Percentiles rank a stretch among this genome's conserved stretches.
These are phyloP conservation scores for Gautieria morchelliformis DNA, from an alignment of 768 basidiomycete species.

Conservation along the genomic window DNA sequence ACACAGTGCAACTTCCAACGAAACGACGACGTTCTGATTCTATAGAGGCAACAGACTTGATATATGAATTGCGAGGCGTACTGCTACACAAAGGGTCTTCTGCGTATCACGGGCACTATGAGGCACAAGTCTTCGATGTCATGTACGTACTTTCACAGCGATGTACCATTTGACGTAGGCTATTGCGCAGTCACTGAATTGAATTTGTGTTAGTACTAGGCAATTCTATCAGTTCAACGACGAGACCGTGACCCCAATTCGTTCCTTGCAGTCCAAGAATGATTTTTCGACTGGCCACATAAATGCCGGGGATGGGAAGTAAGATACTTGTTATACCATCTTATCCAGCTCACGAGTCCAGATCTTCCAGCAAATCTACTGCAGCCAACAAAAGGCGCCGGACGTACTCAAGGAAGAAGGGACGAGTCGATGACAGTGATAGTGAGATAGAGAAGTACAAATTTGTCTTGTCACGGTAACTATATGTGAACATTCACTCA, in stretches of 20 bases:
- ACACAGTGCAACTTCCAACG: constrained; percentile 16
- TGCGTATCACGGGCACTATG: constrained; percentile 87
- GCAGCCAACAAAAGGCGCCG: constrained; percentile 26
- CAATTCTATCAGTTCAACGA: constrained; percentile 94
- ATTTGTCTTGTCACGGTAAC: neutral
- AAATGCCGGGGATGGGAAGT: constrained; percentile 19
- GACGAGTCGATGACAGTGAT: constrained; percentile 50
- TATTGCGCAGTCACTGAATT: neutral
- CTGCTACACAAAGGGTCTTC: constrained; percentile 86
- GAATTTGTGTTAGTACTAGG: constrained; percentile 32
- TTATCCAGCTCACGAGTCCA: too few relatives aligned
- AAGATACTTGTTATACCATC: neutral
- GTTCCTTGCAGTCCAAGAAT: constrained; percentile 29
- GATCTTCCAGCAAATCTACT: constrained; percentile 12
- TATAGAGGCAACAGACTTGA: constrained; percentile 8
- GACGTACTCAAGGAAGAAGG: constrained; percentile 37
- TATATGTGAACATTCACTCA: neutral
- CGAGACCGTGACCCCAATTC: constrained; percentile 53
- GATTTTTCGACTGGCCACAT: constrained; percentile 11
- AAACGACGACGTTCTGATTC: constrained; percentile 3
- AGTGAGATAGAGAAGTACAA: constrained; percentile 30
- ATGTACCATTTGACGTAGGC: constrained; percentile 6
- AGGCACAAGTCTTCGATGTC: constrained; percentile 71
- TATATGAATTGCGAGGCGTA: constrained; percentile 82
- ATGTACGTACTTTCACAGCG: constrained; percentile 34